A percentile compares a stretch with the other conserved stretches of the same genome.
Conservation (phyloP, 306 rosid species). For the Fagus sylvatica region DNA sequence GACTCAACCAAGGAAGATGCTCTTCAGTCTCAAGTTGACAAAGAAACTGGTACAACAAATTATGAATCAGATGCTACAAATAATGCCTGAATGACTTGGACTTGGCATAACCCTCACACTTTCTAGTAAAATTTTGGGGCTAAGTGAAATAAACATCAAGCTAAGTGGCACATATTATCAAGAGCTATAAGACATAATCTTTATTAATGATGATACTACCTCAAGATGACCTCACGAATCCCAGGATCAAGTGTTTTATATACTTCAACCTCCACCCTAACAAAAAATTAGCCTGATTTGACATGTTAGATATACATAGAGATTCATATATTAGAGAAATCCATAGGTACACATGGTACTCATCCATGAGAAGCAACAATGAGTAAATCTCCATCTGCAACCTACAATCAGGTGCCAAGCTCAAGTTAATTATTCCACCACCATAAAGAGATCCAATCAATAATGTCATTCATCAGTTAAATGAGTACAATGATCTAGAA, state of each 20-base stretch:
- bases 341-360: conserved; percentile 31
- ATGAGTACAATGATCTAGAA: conserved; percentile 28
- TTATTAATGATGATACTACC: conserved; percentile 44
- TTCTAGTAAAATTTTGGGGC: not conserved
- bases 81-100: not conserved
- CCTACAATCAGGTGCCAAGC: conserved; percentile 54
- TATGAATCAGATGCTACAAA: not conserved
- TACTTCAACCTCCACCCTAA: conserved; percentile 80
- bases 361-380: conserved; percentile 97
- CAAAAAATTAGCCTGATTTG: conserved; percentile 29
- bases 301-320: conserved; percentile 31
- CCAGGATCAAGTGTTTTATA: conserved; percentile 92
- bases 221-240: conserved; percentile 87
- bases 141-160: conserved; percentile 13
- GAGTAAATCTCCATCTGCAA: conserved; percentile 94
- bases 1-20: conserved; percentile 22
- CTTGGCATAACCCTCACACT: conserved; percentile 17
- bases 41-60: not conserved
- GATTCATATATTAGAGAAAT: conserved; percentile 24
- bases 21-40: conserved; percentile 14
- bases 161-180: conserved; percentile 17
- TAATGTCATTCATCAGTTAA: conserved; percentile 27
- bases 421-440: conserved; percentile 33
- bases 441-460: conserved; percentile 3
- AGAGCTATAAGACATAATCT: not conserved